phyloP scores from a whole-genome alignment of 371 early-diverging fungal species.

The Funneliformis caledonium region DNA sequence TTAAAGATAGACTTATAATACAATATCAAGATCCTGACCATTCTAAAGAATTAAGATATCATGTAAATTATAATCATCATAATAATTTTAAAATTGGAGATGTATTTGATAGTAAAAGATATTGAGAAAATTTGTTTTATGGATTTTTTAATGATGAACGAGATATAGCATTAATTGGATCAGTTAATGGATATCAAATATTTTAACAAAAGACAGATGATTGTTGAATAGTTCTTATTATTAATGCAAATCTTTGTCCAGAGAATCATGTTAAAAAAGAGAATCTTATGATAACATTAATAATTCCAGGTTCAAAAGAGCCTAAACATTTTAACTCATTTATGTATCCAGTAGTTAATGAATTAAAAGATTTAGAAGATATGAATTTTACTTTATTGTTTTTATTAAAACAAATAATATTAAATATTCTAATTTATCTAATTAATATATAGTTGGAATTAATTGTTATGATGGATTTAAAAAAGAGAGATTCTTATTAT shows the following conservation, averaged over 20 bases:
- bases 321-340: constrained; percentile 18
- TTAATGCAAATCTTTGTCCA: constrained; percentile 3
- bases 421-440: neutral
- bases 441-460: neutral
- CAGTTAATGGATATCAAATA: neutral
- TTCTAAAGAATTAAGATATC: neutral
- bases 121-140: neutral
- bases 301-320: neutral
- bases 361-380: constrained; percentile 6
- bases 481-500: neutral
- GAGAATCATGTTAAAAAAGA: constrained; percentile 8
- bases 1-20: neutral
- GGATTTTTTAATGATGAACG: neutral
- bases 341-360: neutral
- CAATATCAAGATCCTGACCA: constrained; percentile 11
- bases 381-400: neutral
- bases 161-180: neutral
- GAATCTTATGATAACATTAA: neutral
- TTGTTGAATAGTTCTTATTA: neutral
- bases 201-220: constrained; percentile 18
- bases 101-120: neutral
- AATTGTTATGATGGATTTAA: constrained; percentile 8
- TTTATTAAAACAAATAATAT: neutral
- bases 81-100: neutral
- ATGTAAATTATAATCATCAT: neutral